Percentiles rank a stretch among this genome's conserved stretches.
Evolutionary conservation across 805 yeast genomes (phyloP).

Genomic region (Lachancea sp.): DNA sequence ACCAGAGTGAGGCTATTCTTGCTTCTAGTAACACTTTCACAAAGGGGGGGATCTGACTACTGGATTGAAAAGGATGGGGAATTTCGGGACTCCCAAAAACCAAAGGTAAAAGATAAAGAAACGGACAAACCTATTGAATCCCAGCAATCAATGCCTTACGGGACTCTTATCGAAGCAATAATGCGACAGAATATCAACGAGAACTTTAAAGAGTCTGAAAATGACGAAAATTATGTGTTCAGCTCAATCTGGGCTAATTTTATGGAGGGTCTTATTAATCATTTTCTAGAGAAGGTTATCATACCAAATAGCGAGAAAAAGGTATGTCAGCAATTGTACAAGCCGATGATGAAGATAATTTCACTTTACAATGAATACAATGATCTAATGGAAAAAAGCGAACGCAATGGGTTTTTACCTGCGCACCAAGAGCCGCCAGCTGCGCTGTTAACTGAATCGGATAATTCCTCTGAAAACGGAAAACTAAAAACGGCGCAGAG

Average conservation of each 20-base stretch:
- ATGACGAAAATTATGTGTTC: constrained; percentile 32
- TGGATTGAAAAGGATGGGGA: constrained; percentile 27
- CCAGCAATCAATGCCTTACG: constrained; percentile 5
- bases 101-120: constrained; percentile 7
- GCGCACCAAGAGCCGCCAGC: constrained; percentile 10
- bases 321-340: constrained; percentile 33
- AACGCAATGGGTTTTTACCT: constrained; percentile 31
- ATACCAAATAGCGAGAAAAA: constrained; percentile 34
- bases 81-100: constrained; percentile 12
- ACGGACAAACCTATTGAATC: not conserved
- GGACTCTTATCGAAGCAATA: constrained; percentile 29
- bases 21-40: constrained; percentile 28
- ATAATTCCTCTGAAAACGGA: constrained; percentile 18
- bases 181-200: constrained; percentile 32
- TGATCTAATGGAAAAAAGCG: constrained; percentile 33
- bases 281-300: constrained; percentile 31
- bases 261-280: constrained; percentile 35
- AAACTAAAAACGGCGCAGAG: constrained; percentile 30
- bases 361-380: constrained; percentile 33
- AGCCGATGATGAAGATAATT: constrained; percentile 35
- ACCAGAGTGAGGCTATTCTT: constrained; percentile 28
- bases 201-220: constrained; percentile 27
- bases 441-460: constrained; percentile 12
- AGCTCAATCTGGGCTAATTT: constrained; percentile 36
- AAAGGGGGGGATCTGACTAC: constrained; percentile 34